phyloP scores from a whole-genome alignment of 306 rosid species.

The Boehmeria nivea region DNA sequence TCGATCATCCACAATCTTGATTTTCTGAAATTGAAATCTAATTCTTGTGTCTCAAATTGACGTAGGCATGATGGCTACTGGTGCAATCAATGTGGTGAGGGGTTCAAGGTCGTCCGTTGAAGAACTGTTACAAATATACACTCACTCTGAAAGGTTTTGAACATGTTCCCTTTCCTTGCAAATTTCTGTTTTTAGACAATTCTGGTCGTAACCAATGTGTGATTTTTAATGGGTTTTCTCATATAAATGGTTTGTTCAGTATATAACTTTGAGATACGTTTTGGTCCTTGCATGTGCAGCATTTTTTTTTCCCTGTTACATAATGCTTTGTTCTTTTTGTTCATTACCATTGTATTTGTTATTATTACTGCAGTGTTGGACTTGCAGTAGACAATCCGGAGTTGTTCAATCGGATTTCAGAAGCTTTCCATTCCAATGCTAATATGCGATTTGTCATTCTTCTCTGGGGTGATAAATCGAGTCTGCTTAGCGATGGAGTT shows the following conservation, averaged over 20 bases:
- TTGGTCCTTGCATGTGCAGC: too few relatives aligned
- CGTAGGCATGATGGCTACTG: constrained; percentile 88
- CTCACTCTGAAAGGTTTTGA: constrained; percentile 82
- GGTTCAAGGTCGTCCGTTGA: constrained; percentile 89
- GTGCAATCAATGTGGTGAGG: constrained; percentile 88
- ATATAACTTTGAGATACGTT: too few relatives aligned
- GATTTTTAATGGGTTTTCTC: too few relatives aligned
- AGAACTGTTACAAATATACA: constrained; percentile 74
- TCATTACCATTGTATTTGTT: too few relatives aligned
- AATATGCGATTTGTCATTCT: constrained; percentile 64
- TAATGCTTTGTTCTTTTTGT: too few relatives aligned
- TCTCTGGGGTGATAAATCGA: constrained; percentile 90
- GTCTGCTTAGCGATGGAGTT: constrained; percentile 34
- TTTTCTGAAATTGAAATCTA: constrained; percentile 23
- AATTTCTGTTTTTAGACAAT: too few relatives aligned
- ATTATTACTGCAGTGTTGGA: constrained; percentile 58
- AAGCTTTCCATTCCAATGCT: constrained; percentile 48
- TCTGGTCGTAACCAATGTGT: too few relatives aligned
- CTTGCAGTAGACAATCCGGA: constrained; percentile 79
- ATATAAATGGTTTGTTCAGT: too few relatives aligned
- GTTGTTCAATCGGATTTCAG: constrained; percentile 63
- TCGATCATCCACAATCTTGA: too few relatives aligned
- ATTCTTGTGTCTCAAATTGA: too few relatives aligned
- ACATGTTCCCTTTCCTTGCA: too few relatives aligned
- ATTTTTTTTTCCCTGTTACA: too few relatives aligned